Conservation (phyloP, 2,329 filamentous ascomycete species). For the Pseudonectria buxi region DNA sequence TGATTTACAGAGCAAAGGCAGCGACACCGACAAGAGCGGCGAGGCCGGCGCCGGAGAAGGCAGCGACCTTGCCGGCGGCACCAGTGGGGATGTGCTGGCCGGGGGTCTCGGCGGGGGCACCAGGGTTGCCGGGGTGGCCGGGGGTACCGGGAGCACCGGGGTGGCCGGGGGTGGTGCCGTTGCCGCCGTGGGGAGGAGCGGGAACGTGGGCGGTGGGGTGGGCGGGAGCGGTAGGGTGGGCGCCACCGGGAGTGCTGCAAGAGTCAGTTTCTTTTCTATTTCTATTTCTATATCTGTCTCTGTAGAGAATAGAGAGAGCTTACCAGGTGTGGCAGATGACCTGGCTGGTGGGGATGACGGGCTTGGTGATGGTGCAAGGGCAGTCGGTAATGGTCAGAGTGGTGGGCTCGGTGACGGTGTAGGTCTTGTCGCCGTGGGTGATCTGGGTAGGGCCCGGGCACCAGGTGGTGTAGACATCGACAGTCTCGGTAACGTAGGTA, state of each 20-base stretch:
- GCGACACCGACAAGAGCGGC: slow-evolving; percentile 54
- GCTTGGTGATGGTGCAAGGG: slow-evolving; percentile 61
- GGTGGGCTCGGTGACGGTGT: slow-evolving; percentile 62
- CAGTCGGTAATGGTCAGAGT: slow-evolving; percentile 67
- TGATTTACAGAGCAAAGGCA: slow-evolving; percentile 52
- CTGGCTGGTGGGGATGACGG: slow-evolving; percentile 44
- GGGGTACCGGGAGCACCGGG: slow-evolving; percentile 8
- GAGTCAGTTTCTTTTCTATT: too few species aligned
- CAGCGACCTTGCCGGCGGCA: slow-evolving; percentile 50
- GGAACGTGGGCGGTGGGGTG: slow-evolving; percentile 15
- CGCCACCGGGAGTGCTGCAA: neutral
- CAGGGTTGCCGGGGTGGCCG: slow-evolving; percentile 24
- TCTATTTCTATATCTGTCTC: too few species aligned
- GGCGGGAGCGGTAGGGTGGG: slow-evolving; percentile 14
- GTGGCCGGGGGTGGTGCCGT: slow-evolving; percentile 23
- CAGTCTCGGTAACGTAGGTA: slow-evolving; percentile 57
- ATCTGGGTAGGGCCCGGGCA: slow-evolving; percentile 62
- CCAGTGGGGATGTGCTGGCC: slow-evolving; percentile 39
- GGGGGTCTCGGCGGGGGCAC: slow-evolving; percentile 22
- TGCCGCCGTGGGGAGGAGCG: slow-evolving; percentile 28
- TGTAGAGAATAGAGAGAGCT: too few species aligned
- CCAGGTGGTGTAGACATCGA: slow-evolving; percentile 63
- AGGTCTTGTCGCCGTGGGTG: slow-evolving; percentile 58
- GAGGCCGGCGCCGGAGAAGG: slow-evolving; percentile 52
- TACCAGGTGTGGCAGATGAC: slow-evolving; percentile 51